Evolutionary conservation across 2,329 filamentous ascomycete genomes (phyloP).

Genomic region (Chalaropsis ovoidea): DNA sequence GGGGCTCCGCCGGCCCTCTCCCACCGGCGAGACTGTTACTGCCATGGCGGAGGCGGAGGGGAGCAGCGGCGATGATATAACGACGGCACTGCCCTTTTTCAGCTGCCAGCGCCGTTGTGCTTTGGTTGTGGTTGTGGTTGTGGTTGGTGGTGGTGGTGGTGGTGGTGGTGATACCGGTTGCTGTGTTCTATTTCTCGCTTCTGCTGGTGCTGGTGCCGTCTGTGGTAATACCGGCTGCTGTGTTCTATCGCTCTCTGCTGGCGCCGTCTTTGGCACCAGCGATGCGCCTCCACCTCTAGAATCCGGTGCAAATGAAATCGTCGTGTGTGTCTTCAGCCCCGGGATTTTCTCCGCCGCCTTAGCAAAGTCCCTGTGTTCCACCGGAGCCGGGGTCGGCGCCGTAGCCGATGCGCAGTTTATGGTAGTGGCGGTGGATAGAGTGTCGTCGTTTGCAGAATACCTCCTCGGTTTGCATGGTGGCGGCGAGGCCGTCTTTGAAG

Average conservation of each 20-base stretch:
- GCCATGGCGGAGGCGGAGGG: slow-evolving; percentile 5
- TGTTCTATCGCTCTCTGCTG: too few species aligned
- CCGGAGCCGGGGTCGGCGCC: background rate
- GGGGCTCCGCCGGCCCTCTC: slow-evolving; percentile 34
- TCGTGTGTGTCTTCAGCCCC: background rate
- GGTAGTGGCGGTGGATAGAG: slow-evolving; percentile 45
- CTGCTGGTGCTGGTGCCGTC: background rate
- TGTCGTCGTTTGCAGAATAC: slow-evolving; percentile 23
- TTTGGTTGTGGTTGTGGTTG: background rate
- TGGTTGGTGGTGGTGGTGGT: background rate
- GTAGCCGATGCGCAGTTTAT: slow-evolving; percentile 28
- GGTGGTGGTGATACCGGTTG: background rate
- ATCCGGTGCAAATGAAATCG: slow-evolving; percentile 6
- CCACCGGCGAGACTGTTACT: slow-evolving; percentile 9
- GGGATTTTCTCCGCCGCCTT: background rate
- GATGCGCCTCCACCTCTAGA: background rate
- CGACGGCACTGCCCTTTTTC: background rate
- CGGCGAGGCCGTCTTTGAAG: background rate
- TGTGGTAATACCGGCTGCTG: background rate
- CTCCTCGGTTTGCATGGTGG: background rate
- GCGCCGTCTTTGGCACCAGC: background rate
- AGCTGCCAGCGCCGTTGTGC: background rate
- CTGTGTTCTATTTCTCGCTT: background rate
- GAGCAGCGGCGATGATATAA: background rate
- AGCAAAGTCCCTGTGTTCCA: background rate